Base-by-base conservation (phyloP, 768 basidiomycete genomes). In the Xerocomellus chrysenteron region DNA sequence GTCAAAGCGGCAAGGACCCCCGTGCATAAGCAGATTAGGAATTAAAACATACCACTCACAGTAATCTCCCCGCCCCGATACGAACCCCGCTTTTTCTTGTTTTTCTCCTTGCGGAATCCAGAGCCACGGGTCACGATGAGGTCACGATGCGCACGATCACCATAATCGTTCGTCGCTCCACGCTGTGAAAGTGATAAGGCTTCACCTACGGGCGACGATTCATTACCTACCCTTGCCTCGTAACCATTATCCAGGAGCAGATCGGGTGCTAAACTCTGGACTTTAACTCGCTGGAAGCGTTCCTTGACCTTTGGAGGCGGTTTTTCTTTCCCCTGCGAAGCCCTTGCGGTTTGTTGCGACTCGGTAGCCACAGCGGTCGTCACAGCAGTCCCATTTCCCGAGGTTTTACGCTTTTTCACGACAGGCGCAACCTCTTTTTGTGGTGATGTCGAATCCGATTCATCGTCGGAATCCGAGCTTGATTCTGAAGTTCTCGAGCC, bases 31-130 rank as follows among this genome's bases (percentile, higher is more conserved):
- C 28, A 21, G 16, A 56, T 32, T 36, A 50, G 17, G 26, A n/a
- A 41, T 45, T 7, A 5, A 40, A 24, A 61, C 30, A 17, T 16
- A 24, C 17, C 6, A 72, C 82, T 70, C 61, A 95, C 93, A 47
- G 94, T 96, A 58, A 99, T 99, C 68, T 95, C 92, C 40, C 96
- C 96, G 13, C 96, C 94, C 44, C 84, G 83, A 73, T 98, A 98
- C 58, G 88, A 93, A 4, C 94, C 96, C 64, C 90, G 79, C 76
- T 99, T 99, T 77, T 98, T 98, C 84, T 98, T 99, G 77, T 97
- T 98, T 76, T 99, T 99, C 80, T 97, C 96, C 74, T 98, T 99
- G 52, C 94, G 82, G 79, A 99, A 99, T 3, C 93, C 93, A 47
- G 91, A 88, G 3, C 96, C 96, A 2, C 94, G 84, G 4, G 96